Evolutionary conservation across 2,329 filamentous ascomycete genomes (phyloP).

Genomic region (Alternaria dauci): DNA sequence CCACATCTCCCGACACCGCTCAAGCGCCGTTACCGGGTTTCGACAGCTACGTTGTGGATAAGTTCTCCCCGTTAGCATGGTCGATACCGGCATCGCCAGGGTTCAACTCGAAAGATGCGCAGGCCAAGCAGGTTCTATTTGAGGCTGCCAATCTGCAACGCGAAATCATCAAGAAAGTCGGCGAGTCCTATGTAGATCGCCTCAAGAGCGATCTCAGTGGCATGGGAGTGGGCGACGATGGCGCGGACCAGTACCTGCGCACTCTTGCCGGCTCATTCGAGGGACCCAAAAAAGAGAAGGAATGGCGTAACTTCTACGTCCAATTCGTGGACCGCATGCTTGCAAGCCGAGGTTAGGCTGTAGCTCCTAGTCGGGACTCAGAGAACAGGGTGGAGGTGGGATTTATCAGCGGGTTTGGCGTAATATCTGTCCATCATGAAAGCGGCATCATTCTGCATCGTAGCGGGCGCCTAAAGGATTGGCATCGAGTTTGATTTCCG

Average conservation of each 20-base stretch:
- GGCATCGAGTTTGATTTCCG: conserved; percentile 26
- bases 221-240: conserved; percentile 71
- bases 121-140: conserved; percentile 84
- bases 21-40: conserved; percentile 78
- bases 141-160: conserved; percentile 90
- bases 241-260: conserved; percentile 70
- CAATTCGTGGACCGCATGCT: conserved; percentile 51
- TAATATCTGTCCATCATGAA: conserved; percentile 12
- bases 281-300: conserved; percentile 50
- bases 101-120: conserved; percentile 87
- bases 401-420: conserved; percentile 16
- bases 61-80: conserved; percentile 92
- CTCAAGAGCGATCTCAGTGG: conserved; percentile 71
- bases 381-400: conserved; percentile 5
- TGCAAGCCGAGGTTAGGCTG: conserved; percentile 28
- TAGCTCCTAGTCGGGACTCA: conserved; percentile 8
- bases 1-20: conserved; percentile 59
- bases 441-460: conserved; percentile 28
- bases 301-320: conserved; percentile 57
- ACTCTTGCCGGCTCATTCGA: conserved; percentile 48
- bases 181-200: conserved; percentile 77
- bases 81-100: conserved; percentile 79
- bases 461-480: conserved; percentile 24
- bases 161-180: conserved; percentile 89
- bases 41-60: conserved; percentile 86